phyloP scores from a whole-genome alignment of 805 yeast species.

The Millerozyma miso region DNA sequence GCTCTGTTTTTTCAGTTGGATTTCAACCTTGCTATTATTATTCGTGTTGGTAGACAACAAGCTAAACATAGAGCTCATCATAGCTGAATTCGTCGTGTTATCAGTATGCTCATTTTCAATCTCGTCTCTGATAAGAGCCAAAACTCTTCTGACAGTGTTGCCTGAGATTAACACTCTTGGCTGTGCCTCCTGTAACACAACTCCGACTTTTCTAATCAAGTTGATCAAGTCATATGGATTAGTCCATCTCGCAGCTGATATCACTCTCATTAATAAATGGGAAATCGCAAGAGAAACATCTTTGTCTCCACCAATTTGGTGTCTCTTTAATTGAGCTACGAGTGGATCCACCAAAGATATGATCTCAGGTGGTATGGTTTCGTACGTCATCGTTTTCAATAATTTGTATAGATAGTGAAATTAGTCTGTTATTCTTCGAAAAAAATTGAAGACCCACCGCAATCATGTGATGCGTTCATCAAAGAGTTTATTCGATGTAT shows the following conservation, averaged over 20 bases:
- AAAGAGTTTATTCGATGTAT: too few species aligned
- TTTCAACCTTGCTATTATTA: constrained; percentile 18
- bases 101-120: constrained; percentile 46
- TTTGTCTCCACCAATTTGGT: constrained; percentile 78
- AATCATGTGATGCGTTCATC: neutral
- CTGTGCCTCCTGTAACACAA: constrained; percentile 66
- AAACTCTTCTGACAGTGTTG: constrained; percentile 82
- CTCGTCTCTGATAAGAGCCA: constrained; percentile 85
- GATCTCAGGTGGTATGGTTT: constrained; percentile 26
- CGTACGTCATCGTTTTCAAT: constrained; percentile 2
- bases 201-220: constrained; percentile 72
- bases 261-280: constrained; percentile 79
- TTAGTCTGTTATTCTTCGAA: neutral
- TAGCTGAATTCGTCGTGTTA: constrained; percentile 39
- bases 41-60: constrained; percentile 53
- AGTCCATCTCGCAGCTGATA: constrained; percentile 86
- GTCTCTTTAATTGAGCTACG: constrained; percentile 62
- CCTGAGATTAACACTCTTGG: constrained; percentile 89
- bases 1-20: constrained; percentile 38
- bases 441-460: neutral
- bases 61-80: constrained; percentile 83
- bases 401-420: neutral
- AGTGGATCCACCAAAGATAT: constrained; percentile 34
- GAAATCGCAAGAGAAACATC: constrained; percentile 83
- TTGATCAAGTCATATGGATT: constrained; percentile 67